Conservation (phyloP, 345 rosid genomes). For the Odontarrhena argentea region DNA sequence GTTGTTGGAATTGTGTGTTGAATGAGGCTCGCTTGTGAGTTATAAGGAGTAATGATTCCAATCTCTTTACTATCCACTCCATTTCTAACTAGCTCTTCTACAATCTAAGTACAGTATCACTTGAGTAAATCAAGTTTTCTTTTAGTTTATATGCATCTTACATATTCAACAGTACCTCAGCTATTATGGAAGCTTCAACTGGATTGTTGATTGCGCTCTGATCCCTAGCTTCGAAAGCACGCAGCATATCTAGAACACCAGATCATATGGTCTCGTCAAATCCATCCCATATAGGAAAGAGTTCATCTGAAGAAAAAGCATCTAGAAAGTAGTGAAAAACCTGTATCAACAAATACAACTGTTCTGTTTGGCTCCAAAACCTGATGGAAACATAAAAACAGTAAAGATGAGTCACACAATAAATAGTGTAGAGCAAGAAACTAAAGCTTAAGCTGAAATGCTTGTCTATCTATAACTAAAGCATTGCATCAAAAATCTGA, state of each 20-base stretch:
- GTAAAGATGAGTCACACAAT: slow-evolving; percentile 18
- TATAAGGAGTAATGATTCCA: slow-evolving; percentile 94
- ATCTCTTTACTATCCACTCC: slow-evolving; percentile 76
- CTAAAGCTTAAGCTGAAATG: neutral
- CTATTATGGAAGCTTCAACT: slow-evolving; percentile 76
- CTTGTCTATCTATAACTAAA: slow-evolving; percentile 6
- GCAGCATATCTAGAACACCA: slow-evolving; percentile 59
- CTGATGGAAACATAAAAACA: slow-evolving; percentile 46
- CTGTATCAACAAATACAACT: slow-evolving; percentile 78
- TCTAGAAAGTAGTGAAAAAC: slow-evolving; percentile 44
- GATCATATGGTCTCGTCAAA: slow-evolving; percentile 20
- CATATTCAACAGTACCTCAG: slow-evolving; percentile 55
- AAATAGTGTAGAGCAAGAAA: slow-evolving; percentile 21
- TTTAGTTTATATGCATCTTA: slow-evolving; percentile 13
- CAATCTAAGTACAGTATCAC: slow-evolving; percentile 46
- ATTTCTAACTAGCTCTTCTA: slow-evolving; percentile 55
- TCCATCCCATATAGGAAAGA: slow-evolving; percentile 22
- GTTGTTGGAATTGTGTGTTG: slow-evolving; percentile 43
- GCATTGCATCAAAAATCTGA: neutral
- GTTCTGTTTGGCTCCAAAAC: slow-evolving; percentile 70
- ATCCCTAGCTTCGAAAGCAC: slow-evolving; percentile 76
- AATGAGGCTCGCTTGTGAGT: slow-evolving; percentile 82
- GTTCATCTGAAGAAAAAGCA: slow-evolving; percentile 16
- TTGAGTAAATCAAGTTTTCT: slow-evolving; percentile 11
- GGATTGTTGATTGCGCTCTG: slow-evolving; percentile 75